Evolutionary conservation across 768 basidiomycete genomes (phyloP), one percentile per base, ranked within the genome.

Genomic region (Leucosporidium yakuticum): DNA sequence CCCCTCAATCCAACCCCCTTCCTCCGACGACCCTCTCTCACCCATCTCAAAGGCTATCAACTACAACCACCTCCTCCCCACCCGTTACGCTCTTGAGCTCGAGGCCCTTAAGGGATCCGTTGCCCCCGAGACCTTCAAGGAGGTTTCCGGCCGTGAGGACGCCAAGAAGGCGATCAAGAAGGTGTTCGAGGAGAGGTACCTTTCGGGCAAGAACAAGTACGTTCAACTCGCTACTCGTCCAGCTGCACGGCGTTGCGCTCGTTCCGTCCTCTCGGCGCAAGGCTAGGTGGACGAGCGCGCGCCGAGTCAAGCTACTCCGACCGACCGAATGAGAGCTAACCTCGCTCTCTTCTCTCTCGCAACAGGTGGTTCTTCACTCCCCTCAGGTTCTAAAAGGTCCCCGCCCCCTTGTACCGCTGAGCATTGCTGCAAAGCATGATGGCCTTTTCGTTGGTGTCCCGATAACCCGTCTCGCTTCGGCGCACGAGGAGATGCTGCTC

Each of bases 51-150:
- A 95, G 93, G 83, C 87, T 67, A 81, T 98, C 81, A 99, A 99
- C 86, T 98, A 98, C 84, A 91, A 92, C 67, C 96, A 99, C 82
- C 84, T 99, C 71, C 95, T 98, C 88, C 96, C 96, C 54, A 98
- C 96, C 70, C 95, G 96, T 80, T 99, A 98, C 82, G 89, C 91
- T 71, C 85, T 99, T 76, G 96, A 99, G 80, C 84, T 98, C 78
- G 96, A 99, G 81, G 85, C 86, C 62, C 82, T 99, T 77, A 99
- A 98, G 84, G 90, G 90, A 63, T 81, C 85, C 59, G 87, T 96
- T 63, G 82, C 85, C 31, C 78, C 83, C 58, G 95, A 98, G 65
- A 95, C 93, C 69, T 97, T 98, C 88, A 94, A 95, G 83, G 94
- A 99, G 84, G 89, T 90, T 63, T 85, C 92, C 76, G 90, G 95